Percentiles rank a stretch among this genome's conserved stretches.
Evolutionary conservation across 2,329 filamentous ascomycete genomes (phyloP).

Genomic region (Aspergillus proliferans): DNA sequence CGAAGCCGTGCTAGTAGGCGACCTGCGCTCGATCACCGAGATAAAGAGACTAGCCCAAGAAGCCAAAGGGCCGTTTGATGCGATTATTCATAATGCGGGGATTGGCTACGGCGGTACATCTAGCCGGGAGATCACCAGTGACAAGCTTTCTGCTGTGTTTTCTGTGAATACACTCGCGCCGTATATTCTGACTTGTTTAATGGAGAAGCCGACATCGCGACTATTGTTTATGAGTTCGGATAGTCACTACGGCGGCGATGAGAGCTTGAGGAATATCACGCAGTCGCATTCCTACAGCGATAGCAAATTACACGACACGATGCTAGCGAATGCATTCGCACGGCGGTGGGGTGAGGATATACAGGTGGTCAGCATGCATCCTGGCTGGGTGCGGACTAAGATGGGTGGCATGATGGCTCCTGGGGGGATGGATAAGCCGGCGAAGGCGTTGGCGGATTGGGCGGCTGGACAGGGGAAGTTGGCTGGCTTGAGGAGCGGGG

Average conservation of each 20-base stretch:
- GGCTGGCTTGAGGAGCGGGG: slow-evolving; percentile 11
- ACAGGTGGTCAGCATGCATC: slow-evolving; percentile 45
- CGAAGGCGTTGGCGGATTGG: slow-evolving; percentile 45
- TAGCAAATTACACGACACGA: slow-evolving; percentile 51
- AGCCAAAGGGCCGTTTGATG: slow-evolving; percentile 50
- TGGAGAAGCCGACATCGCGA: slow-evolving; percentile 42
- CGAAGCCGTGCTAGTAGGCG: slow-evolving; percentile 47
- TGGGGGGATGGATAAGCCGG: slow-evolving; percentile 42
- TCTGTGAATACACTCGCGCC: slow-evolving; percentile 54
- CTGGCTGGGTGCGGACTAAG: slow-evolving; percentile 52
- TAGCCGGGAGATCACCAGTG: slow-evolving; percentile 35
- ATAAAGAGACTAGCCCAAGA: slow-evolving; percentile 48
- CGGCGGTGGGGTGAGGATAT: slow-evolving; percentile 41
- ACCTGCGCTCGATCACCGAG: slow-evolving; percentile 47
- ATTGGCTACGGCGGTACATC: slow-evolving; percentile 35
- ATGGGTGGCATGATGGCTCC: slow-evolving; percentile 47
- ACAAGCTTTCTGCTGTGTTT: slow-evolving; percentile 46
- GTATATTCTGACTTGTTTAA: slow-evolving; percentile 50
- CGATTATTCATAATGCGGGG: slow-evolving; percentile 55
- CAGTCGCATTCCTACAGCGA: slow-evolving; percentile 46
- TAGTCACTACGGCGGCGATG: slow-evolving; percentile 47
- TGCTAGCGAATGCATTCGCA: slow-evolving; percentile 52
- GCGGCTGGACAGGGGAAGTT: slow-evolving; percentile 24
- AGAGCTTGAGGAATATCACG: slow-evolving; percentile 30
- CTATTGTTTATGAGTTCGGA: slow-evolving; percentile 49